These are phyloP conservation scores for Pochonia chlamydosporia DNA, from an alignment of 2,329 filamentous ascomycete species.

Conservation along the genomic window DNA sequence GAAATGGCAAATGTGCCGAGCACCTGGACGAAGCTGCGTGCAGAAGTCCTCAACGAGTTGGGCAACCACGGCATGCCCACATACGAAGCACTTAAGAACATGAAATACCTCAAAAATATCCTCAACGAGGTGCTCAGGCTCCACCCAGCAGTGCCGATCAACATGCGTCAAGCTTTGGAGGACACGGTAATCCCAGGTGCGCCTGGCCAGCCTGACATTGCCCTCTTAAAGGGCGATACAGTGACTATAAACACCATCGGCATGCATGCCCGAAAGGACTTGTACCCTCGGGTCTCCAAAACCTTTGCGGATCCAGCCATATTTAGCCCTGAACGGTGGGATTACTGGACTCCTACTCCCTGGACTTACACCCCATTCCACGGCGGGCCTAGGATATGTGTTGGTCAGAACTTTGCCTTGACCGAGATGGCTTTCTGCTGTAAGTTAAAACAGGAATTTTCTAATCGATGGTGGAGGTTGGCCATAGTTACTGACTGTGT, in stretches of 20 bases:
- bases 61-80: constrained; percentile 58
- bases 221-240: constrained; percentile 38
- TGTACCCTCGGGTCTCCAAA: constrained; percentile 38
- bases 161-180: constrained; percentile 48
- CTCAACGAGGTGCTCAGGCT: constrained; percentile 73
- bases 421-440: constrained; percentile 48
- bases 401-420: constrained; percentile 54
- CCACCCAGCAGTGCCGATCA: constrained; percentile 74
- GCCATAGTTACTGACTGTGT: constrained; percentile 15
- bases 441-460: constrained; percentile 19
- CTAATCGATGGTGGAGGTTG: no score
- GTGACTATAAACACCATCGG: constrained; percentile 44
- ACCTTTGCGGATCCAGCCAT: constrained; percentile 27
- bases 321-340: constrained; percentile 47
- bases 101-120: constrained; percentile 72
- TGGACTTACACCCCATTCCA: constrained; percentile 51
- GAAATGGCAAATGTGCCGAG: constrained; percentile 68
- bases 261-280: constrained; percentile 44
- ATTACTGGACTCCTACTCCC: constrained; percentile 42
- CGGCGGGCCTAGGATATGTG: constrained; percentile 46
- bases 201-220: constrained; percentile 28
- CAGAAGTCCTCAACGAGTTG: constrained; percentile 62
- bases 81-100: constrained; percentile 78
- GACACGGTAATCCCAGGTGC: constrained; percentile 11
- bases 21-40: constrained; percentile 60